phyloP scores from a whole-genome alignment of 306 rosid species.

The Potentilla sterilis region DNA sequence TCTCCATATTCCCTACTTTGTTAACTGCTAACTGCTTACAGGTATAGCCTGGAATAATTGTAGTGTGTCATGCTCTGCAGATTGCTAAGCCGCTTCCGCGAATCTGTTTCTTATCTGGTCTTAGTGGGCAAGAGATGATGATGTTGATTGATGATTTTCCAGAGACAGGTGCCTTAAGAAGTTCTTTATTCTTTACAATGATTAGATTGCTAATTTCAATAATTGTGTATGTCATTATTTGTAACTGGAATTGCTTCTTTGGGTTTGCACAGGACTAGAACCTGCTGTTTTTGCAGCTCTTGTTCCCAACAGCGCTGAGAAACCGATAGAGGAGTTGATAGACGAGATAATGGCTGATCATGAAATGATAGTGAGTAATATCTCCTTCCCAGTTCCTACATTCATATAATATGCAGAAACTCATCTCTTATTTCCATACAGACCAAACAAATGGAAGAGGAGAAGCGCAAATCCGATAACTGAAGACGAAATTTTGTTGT shows the following conservation, averaged over 20 bases:
- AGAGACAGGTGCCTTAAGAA: constrained; percentile 55
- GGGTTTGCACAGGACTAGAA: constrained; percentile 58
- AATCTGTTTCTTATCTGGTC: constrained; percentile 90
- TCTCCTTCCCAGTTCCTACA: not conserved
- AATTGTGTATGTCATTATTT: not conserved
- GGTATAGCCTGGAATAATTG: not conserved
- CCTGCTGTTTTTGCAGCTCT: constrained; percentile 88
- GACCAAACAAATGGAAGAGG: not conserved
- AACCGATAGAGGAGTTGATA: constrained; percentile 65
- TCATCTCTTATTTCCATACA: constrained; percentile 25
- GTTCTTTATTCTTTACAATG: not conserved
- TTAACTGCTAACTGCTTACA: not conserved
- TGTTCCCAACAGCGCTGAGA: constrained; percentile 87
- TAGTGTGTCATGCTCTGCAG: constrained; percentile 44
- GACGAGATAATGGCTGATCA: constrained; percentile 86
- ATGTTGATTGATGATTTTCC: constrained; percentile 90
- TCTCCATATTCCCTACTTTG: not conserved
- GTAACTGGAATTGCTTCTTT: not conserved
- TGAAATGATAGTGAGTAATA: constrained; percentile 61
- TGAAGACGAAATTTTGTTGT: constrained; percentile 3
- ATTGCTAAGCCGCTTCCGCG: constrained; percentile 75
- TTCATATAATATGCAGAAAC: constrained; percentile 1
- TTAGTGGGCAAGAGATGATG: constrained; percentile 95
- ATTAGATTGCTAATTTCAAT: not conserved
- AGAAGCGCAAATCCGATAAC: not conserved